These are phyloP conservation scores for Suillus hirtellus DNA, from an alignment of 768 basidiomycete genomes.

Conservation along the genomic window DNA sequence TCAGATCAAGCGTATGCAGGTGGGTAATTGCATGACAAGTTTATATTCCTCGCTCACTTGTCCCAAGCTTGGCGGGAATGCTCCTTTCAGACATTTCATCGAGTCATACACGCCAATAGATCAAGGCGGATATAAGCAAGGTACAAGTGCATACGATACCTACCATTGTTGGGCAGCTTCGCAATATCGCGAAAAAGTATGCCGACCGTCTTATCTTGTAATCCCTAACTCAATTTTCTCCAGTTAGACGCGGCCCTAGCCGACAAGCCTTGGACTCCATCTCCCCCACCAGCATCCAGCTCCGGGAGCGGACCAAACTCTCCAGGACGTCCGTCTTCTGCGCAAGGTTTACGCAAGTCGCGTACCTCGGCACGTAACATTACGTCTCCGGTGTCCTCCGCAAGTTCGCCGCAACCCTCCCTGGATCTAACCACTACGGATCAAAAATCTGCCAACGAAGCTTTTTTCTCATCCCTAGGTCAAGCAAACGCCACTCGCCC, in stretches of 20 bases:
- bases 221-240: conserved; percentile 21
- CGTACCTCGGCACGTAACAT: conserved; percentile 65
- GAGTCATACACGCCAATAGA: conserved; percentile 63
- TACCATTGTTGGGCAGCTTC: conserved; percentile 94
- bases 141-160: conserved; percentile 65
- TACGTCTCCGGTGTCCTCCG: conserved; percentile 47
- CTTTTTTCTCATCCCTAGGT: conserved; percentile 84
- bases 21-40: conserved; percentile 32
- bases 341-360: conserved; percentile 86
- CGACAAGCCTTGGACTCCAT: conserved; percentile 78
- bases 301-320: conserved; percentile 37
- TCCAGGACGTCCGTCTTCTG: conserved; percentile 66
- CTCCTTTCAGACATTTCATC: conserved; percentile 78
- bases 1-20: conserved; percentile 89
- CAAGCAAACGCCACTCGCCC: conserved; percentile 77
- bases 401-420: conserved; percentile 43
- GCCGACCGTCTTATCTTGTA: neutral
- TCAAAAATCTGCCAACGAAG: conserved; percentile 82
- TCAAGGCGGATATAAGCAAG: conserved; percentile 68
- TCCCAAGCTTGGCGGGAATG: conserved; percentile 83
- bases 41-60: conserved; percentile 14
- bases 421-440: conserved; percentile 43
- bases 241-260: conserved; percentile 80
- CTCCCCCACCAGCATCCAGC: conserved; percentile 57
- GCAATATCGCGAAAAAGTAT: conserved; percentile 92